Conservation (phyloP, 2,329 filamentous ascomycete species). For the Paracamarosporium sp. region DNA sequence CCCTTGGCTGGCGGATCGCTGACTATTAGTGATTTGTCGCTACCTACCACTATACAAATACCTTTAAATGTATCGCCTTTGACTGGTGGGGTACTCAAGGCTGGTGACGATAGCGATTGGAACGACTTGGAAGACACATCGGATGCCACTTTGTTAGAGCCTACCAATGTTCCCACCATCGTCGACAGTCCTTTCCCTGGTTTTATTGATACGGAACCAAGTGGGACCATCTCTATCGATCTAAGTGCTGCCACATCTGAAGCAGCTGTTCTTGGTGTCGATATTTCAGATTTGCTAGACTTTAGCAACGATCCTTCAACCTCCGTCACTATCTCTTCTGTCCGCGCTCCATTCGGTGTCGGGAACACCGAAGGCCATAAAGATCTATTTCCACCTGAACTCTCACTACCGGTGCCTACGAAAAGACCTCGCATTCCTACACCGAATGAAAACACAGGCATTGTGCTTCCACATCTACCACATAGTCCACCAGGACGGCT, state of each 20-base stretch:
- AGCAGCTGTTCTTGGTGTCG: neutral
- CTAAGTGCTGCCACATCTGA: neutral
- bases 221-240: neutral
- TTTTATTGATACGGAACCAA: neutral
- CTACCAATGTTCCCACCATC: neutral
- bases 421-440: neutral
- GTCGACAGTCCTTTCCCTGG: neutral
- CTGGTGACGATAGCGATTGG: neutral
- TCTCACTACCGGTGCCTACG: neutral
- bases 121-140: neutral
- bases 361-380: neutral
- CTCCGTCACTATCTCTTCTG: neutral
- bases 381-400: neutral
- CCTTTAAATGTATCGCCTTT: constrained; percentile 11
- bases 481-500: neutral
- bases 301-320: neutral
- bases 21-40: too few species aligned
- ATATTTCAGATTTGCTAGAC: neutral
- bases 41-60: neutral
- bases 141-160: neutral
- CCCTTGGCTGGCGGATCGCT: constrained; percentile 7
- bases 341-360: neutral
- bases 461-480: neutral
- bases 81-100: constrained; percentile 13
- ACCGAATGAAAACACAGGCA: neutral